Base-by-base conservation (phyloP, 352 stramenopile genomes). In the Peronospora tabacina region DNA sequence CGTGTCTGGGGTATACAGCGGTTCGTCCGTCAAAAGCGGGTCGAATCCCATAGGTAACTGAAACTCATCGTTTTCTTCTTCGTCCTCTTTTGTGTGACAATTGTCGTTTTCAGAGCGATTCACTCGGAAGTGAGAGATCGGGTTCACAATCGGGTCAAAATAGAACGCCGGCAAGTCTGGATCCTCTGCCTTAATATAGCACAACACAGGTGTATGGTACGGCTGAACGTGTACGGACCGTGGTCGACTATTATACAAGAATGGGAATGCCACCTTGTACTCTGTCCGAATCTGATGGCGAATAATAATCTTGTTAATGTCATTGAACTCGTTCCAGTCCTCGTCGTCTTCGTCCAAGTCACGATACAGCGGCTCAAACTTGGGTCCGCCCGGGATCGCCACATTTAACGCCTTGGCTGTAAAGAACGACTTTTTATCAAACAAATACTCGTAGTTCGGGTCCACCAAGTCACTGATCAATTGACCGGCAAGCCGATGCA, bases 251-350 rank as follows among this genome's bases (percentile, higher is more conserved):
- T 99, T 99, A 84, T 99, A 99, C 35, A 99, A 69, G 64, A 98
- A 98, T 12, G 96, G 96, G 68, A 99, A 99, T 8, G 96, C 96
- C 61, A 99, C 97, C 49, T 95, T 95, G 75, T 99, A 99, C 69
- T 99, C 97, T 3, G 95, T 98, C 17, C 96, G 86, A 62, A 99
- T 99, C 57, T 97, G 95, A 66, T 98, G 86, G 5, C 97, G 92
- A 59, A 99, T 98, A 66, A 99, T 98, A 64, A 99, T 99, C 74
- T 99, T 99, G 72, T 98, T 98, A 66, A 99, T 98, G 70, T 99
- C 97, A 58, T 99, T 99, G 73, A 99, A 99, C 67, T 99, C 97
- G 78, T 99, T 99, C 97, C 97, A 99, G 75, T 99, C 97, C 57
- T 99, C 96, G 52, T 99, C 96, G 45, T 98, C 94, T 40, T 98